These are phyloP conservation scores for Solanum paucissectum DNA, from an alignment of 257 asterid species.

Conservation along the genomic window DNA sequence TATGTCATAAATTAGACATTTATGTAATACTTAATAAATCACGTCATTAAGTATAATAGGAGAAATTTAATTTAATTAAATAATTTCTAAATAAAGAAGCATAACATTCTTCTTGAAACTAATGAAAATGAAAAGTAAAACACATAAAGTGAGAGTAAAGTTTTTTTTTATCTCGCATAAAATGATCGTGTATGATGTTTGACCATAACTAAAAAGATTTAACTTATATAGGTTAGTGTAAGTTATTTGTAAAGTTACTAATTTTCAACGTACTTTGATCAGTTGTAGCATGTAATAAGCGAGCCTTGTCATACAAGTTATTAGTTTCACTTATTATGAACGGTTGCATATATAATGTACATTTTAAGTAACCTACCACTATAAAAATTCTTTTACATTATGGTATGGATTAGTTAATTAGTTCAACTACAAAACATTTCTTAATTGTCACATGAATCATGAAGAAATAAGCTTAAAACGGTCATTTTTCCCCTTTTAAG, in stretches of 20 bases:
- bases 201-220: background rate
- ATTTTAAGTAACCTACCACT: background rate
- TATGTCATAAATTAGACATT: too few species aligned
- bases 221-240: background rate
- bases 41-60: too few species aligned
- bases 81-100: too few species aligned
- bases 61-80: too few species aligned
- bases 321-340: background rate
- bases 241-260: too few species aligned
- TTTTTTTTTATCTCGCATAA: background rate
- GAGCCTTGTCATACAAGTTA: background rate
- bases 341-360: background rate
- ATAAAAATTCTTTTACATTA: background rate
- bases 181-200: background rate
- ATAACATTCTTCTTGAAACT: too few species aligned
- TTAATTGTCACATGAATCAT: background rate
- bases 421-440: background rate
- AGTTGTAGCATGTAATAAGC: too few species aligned
- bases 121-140: background rate
- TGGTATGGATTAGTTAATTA: background rate
- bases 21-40: too few species aligned
- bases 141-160: background rate
- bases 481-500: background rate
- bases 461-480: background rate
- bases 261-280: too few species aligned